These are phyloP conservation scores for Taxawa tesnikishii DNA, from an alignment of 2,329 filamentous ascomycete species.

Conservation along the genomic window DNA sequence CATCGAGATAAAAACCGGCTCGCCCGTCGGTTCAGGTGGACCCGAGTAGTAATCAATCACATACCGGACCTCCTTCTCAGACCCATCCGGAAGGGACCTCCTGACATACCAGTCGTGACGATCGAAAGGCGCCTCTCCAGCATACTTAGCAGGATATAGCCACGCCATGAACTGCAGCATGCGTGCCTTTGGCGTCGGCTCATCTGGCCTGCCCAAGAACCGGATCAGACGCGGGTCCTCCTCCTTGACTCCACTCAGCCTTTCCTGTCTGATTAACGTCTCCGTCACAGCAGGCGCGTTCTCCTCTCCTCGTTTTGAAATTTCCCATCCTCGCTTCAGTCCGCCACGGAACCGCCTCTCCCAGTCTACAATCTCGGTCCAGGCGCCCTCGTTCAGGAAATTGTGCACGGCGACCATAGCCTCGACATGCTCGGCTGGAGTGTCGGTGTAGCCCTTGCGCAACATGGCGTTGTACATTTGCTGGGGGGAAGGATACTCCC, in stretches of 20 bases:
- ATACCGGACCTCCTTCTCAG: constrained; percentile 71
- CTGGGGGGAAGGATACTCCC: constrained; percentile 97
- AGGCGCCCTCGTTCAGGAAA: constrained; percentile 94
- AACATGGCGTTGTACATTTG: constrained; percentile 99
- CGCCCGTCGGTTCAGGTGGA: constrained; percentile 67
- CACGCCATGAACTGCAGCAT: constrained; percentile 70
- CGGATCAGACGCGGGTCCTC: constrained; percentile 61
- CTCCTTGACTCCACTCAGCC: constrained; percentile 9
- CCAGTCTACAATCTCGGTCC: constrained; percentile 91
- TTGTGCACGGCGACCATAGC: constrained; percentile 98
- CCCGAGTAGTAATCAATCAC: constrained; percentile 95
- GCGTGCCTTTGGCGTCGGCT: constrained; percentile 82
- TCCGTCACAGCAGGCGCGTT: constrained; percentile 14
- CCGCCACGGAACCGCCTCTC: constrained; percentile 75
- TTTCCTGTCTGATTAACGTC: constrained; percentile 13
- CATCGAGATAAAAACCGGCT: constrained; percentile 91
- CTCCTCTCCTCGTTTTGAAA: constrained; percentile 20
- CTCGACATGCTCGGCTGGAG: constrained; percentile 83
- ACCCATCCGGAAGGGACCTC: constrained; percentile 51
- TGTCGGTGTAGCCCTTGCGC: constrained; percentile 91
- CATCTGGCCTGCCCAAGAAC: constrained; percentile 81
- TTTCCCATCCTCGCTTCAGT: constrained; percentile 37
- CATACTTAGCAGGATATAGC: constrained; percentile 69
- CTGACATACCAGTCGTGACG: constrained; percentile 95
- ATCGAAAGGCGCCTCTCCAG: constrained; percentile 78